Evolutionary conservation across 139 green algal genomes (phyloP), one percentile per base, ranked within the genome.

Genomic region (Trebouxia sp.): DNA sequence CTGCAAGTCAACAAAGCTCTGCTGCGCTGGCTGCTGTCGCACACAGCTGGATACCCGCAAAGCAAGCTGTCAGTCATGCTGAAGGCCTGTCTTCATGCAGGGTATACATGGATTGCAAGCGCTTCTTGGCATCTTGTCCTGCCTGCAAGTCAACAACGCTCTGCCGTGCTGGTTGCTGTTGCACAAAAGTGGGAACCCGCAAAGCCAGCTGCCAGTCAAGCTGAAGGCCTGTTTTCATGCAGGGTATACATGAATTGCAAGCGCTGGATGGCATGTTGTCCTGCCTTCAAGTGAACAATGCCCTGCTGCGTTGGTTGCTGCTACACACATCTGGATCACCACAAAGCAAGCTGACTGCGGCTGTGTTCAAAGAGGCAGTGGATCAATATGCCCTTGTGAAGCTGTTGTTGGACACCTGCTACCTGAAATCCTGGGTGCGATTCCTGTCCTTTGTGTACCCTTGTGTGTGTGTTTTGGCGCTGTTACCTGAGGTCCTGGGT

Each of bases 21-120:
- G 35, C 62, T 72, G 62, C 8, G 62, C 14, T 72, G 62, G 62
- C 7, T 72, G 62, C 62, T 72, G 62, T 35, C 43, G 3, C 62
- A 72, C 35, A 72, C 24, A 11, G 58, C 58, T 1, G 58, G 58
- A 1, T 15, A 41, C 10, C 32, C 37, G 10, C 62, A 30, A 1
- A 72, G 62, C 62, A 72, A 72, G 62, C 62, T 42, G 62, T 43
- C 62, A n/a, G n/a, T n/a, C n/a, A n/a, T n/a, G n/a, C n/a, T n/a
- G n/a, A n/a, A n/a, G n/a, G n/a, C n/a, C n/a, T 30, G 17, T 35
- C 26, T 17, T 2, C 26, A 53, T 45, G 62, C 62, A 72, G 62
- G 62, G 62, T 15, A 26, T 42, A 3, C 62, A n/a, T 32, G 8
- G 32, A 24, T n/a, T 43, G 35, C 32, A 72, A 35, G 28, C 20